Conservation (phyloP, 1,284 basidiomycete genomes). For the Trichosporon sp. region DNA sequence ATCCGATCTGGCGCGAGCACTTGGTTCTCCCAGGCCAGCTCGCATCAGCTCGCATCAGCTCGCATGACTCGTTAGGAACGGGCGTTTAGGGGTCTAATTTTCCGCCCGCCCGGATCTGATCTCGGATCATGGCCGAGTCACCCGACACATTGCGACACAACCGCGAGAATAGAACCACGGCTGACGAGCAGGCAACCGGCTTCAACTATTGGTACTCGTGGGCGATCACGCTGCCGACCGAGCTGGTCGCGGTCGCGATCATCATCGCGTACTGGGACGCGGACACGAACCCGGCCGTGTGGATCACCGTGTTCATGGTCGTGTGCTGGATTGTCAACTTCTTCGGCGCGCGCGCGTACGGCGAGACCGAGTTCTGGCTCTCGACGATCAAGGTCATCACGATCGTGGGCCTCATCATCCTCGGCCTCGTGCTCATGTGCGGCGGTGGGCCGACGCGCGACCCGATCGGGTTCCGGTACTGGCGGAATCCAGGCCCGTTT, state of each 20-base stretch:
- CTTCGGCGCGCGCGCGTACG: conserved; percentile 39
- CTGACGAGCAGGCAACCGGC: conserved; percentile 13
- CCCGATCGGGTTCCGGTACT: conserved; percentile 55
- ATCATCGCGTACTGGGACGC: conserved; percentile 40
- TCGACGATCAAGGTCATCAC: conserved; percentile 34
- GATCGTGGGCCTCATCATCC: conserved; percentile 53
- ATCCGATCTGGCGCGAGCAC: not conserved
- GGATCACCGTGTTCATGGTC: conserved; percentile 49
- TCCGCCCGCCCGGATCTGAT: not conserved
- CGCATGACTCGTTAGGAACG: not conserved
- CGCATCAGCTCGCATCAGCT: not conserved
- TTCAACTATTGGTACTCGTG: conserved; percentile 43
- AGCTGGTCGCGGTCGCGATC: conserved; percentile 25
- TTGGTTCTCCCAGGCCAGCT: not conserved
- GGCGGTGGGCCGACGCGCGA: conserved; percentile 59
- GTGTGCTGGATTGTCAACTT: conserved; percentile 50
- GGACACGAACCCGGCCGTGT: conserved; percentile 41
- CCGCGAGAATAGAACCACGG: not conserved
- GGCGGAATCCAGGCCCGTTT: conserved; percentile 59
- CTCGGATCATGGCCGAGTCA: not conserved
- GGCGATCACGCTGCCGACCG: conserved; percentile 38
- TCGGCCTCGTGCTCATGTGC: conserved; percentile 64
- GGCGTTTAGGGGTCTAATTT: not conserved
- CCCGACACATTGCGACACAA: not conserved
- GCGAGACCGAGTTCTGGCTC: conserved; percentile 44